Percentiles rank a stretch among this genome's conserved stretches.
Evolutionary conservation across 352 stramenopile genomes (phyloP).

Genomic region (Phytophthora constricta): DNA sequence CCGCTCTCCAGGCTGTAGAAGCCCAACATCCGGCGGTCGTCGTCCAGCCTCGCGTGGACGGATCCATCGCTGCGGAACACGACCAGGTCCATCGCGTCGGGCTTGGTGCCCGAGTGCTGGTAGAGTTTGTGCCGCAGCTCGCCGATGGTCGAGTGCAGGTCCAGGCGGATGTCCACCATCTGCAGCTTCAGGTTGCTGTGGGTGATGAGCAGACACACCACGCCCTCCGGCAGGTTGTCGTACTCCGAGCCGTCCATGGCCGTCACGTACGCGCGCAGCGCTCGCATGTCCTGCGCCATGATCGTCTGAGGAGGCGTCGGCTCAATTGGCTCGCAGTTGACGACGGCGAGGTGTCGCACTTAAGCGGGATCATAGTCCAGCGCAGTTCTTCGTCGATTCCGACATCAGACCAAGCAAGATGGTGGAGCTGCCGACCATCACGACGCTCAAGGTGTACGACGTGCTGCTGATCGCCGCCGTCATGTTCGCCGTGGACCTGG

Average conservation of each 20-base stretch:
- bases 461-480: slow-evolving; percentile 70
- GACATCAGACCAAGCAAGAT: no score
- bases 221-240: slow-evolving; percentile 81
- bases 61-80: slow-evolving; percentile 60
- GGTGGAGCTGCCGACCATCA: slow-evolving; percentile 51
- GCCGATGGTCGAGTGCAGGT: slow-evolving; percentile 91
- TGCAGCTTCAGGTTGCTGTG: slow-evolving; percentile 97
- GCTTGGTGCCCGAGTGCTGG: slow-evolving; percentile 95
- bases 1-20: slow-evolving; percentile 92
- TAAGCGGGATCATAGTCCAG: no score
- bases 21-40: slow-evolving; percentile 88
- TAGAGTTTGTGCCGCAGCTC: slow-evolving; percentile 94
- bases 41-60: slow-evolving; percentile 55
- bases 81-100: slow-evolving; percentile 87
- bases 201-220: slow-evolving; percentile 96
- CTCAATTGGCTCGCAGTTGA: no score
- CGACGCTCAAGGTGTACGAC: slow-evolving; percentile 70
- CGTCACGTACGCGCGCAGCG: slow-evolving; percentile 80
- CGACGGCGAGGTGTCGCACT: no score
- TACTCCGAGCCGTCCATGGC: slow-evolving; percentile 90
- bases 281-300: slow-evolving; percentile 80
- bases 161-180: slow-evolving; percentile 97
- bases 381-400: no score
- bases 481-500: slow-evolving; percentile 58
- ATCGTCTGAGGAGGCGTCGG: no score